These are phyloP conservation scores for Mycosphaerella sp. DNA, from an alignment of 2,329 filamentous ascomycete species.

Conservation along the genomic window DNA sequence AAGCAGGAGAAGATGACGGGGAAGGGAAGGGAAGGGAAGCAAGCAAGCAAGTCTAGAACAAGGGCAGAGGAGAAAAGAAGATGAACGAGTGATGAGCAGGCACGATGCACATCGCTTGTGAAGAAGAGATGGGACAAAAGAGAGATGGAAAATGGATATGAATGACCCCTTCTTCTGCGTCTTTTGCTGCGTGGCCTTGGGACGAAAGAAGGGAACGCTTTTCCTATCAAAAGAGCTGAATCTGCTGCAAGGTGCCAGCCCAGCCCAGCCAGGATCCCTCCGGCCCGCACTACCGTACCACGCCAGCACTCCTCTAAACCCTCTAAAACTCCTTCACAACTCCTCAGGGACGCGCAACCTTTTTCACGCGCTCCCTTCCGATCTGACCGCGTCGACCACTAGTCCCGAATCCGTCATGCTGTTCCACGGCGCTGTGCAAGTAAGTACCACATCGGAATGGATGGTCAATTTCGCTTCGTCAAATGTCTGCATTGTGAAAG, in stretches of 20 bases:
- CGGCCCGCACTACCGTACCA: neutral
- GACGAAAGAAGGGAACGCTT: neutral
- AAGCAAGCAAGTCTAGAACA: neutral
- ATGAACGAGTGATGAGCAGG: conserved; percentile 8
- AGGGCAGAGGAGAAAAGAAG: neutral
- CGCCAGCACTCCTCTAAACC: too few relatives aligned
- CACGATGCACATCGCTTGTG: neutral
- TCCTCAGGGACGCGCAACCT: neutral
- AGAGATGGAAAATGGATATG: too few relatives aligned
- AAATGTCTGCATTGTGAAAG: neutral
- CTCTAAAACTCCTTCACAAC: neutral
- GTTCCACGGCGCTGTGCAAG: neutral
- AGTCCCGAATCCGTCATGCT: neutral
- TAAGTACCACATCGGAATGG: neutral
- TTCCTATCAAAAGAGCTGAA: neutral
- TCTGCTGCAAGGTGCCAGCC: neutral
- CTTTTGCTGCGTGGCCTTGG: neutral
- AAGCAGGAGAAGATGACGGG: too few relatives aligned
- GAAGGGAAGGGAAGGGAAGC: too few relatives aligned
- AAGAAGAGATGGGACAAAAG: neutral
- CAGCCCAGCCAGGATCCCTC: neutral
- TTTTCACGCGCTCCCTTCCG: neutral
- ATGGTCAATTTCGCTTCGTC: neutral
- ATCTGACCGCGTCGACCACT: too few relatives aligned
- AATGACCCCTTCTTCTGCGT: neutral